Percentiles rank a stretch among this genome's conserved stretches.
Evolutionary conservation across 2,329 filamentous ascomycete species (phyloP).

Genomic region (Zymoseptoria passerinii): DNA sequence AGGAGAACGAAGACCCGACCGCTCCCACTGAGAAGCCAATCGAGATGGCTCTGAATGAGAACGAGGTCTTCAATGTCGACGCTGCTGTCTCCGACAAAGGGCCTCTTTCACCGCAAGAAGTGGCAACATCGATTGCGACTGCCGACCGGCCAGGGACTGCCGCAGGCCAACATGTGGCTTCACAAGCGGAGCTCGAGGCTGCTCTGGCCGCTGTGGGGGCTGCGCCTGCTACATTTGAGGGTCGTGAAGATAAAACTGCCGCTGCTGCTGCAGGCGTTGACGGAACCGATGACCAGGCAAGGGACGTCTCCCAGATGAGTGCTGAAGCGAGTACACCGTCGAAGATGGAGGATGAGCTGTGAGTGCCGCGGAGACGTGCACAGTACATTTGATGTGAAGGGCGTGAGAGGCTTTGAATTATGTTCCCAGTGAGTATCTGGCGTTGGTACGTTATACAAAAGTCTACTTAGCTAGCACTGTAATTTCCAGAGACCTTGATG

Average conservation of each 20-base stretch:
- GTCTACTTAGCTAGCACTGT: background rate
- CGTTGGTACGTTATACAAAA: background rate
- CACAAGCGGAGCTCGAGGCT: slow-evolving; percentile 16
- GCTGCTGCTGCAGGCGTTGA: background rate
- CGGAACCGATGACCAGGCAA: background rate
- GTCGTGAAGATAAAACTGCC: slow-evolving; percentile 1
- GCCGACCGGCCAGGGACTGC: slow-evolving; percentile 13
- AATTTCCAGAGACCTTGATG: background rate
- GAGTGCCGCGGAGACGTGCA: background rate
- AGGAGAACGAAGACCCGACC: slow-evolving; percentile 6
- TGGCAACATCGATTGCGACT: slow-evolving; percentile 11
- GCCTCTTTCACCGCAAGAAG: slow-evolving; percentile 4
- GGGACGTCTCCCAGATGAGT: background rate
- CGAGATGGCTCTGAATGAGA: slow-evolving; percentile 20
- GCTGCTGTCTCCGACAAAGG: slow-evolving; percentile 16
- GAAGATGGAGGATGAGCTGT: background rate
- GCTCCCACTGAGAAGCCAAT: slow-evolving; percentile 10
- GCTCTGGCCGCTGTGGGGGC: slow-evolving; percentile 18
- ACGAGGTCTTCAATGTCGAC: slow-evolving; percentile 20
- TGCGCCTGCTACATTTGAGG: slow-evolving; percentile 10
- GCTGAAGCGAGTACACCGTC: background rate
- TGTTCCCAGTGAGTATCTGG: background rate
- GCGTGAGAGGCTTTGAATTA: background rate
- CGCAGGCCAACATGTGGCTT: slow-evolving; percentile 8
- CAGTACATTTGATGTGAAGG: background rate